These are phyloP conservation scores for Paramarasmius palmivorus DNA, from an alignment of 1,284 basidiomycete species.

Conservation along the genomic window DNA sequence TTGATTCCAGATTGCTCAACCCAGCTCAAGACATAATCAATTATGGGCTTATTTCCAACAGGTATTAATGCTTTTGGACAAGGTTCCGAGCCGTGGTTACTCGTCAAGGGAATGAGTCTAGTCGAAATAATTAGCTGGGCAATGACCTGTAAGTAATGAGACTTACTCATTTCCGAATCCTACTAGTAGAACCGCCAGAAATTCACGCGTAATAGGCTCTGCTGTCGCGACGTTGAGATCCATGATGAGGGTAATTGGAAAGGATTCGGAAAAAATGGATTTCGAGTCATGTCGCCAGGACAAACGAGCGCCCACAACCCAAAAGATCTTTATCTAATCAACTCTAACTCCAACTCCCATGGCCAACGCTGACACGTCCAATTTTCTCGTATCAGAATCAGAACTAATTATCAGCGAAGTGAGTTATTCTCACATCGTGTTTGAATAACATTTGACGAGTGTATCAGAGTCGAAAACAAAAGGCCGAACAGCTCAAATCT, in stretches of 20 bases:
- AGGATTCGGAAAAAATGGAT: neutral
- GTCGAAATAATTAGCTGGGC: neutral
- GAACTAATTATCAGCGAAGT: slow-evolving; percentile 73
- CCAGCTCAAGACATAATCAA: slow-evolving; percentile 86
- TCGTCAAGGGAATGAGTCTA: slow-evolving; percentile 73
- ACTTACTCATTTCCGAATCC: slow-evolving; percentile 87
- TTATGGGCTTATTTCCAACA: slow-evolving; percentile 84
- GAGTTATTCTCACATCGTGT: slow-evolving; percentile 22
- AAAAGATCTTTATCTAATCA: too few relatives aligned
- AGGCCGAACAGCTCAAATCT: slow-evolving; percentile 69
- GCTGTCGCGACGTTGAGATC: slow-evolving; percentile 59
- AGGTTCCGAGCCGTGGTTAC: slow-evolving; percentile 71
- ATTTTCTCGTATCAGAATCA: slow-evolving; percentile 61
- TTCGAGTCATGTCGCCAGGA: neutral
- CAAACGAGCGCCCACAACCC: neutral
- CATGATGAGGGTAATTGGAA: too few relatives aligned
- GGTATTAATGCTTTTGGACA: slow-evolving; percentile 86
- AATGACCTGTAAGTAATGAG: neutral
- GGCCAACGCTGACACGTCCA: slow-evolving; percentile 30
- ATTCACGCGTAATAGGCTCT: slow-evolving; percentile 63
- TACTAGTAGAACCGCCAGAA: slow-evolving; percentile 81
- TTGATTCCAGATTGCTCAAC: slow-evolving; percentile 84
- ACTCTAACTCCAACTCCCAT: slow-evolving; percentile 10
- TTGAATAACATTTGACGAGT: slow-evolving; percentile 6
- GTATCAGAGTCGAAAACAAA: slow-evolving; percentile 63